Conservation (phyloP, 495 filamentous ascomycete genomes). For the Aspergillus ellipticus region DNA sequence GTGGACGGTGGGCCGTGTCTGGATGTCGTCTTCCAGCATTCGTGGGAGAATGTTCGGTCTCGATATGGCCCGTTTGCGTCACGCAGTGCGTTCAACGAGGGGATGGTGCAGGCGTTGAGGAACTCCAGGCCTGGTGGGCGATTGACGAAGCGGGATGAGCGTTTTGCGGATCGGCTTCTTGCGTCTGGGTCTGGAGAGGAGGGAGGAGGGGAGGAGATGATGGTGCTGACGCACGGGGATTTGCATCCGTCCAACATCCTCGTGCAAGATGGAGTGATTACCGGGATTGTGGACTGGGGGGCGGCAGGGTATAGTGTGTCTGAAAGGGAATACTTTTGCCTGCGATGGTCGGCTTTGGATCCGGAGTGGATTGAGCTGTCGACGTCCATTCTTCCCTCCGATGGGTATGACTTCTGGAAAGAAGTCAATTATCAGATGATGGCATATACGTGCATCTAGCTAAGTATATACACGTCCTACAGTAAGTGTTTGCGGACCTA, state of each 20-base stretch:
- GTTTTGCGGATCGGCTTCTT: constrained; percentile 17
- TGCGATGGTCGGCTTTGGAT: background rate
- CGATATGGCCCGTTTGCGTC: constrained; percentile 21
- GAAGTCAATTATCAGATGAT: background rate
- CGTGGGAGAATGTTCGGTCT: constrained; percentile 12
- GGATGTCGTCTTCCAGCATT: constrained; percentile 18
- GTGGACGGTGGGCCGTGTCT: constrained; percentile 20
- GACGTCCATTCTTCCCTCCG: background rate
- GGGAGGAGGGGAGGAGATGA: constrained; percentile 1
- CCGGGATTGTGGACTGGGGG: constrained; percentile 1
- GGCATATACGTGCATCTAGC: background rate
- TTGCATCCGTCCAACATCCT: constrained; percentile 1
- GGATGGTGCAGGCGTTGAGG: constrained; percentile 19
- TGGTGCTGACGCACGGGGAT: constrained; percentile 16
- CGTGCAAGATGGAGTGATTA: background rate
- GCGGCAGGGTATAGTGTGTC: background rate
- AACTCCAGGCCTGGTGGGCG: constrained; percentile 10
- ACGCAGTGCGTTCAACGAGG: constrained; percentile 16
- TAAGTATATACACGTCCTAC: no score
- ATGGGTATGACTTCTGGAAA: background rate
- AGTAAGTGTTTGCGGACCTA: no score
- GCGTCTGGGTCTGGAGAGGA: background rate
- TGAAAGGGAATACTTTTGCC: background rate
- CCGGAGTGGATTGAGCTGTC: background rate
- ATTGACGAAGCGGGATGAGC: constrained; percentile 9